A percentile compares a stretch with the other conserved stretches of the same genome.
Evolutionary conservation across 345 rosid genomes (phyloP).

Genomic region (Populus pruinosa): DNA sequence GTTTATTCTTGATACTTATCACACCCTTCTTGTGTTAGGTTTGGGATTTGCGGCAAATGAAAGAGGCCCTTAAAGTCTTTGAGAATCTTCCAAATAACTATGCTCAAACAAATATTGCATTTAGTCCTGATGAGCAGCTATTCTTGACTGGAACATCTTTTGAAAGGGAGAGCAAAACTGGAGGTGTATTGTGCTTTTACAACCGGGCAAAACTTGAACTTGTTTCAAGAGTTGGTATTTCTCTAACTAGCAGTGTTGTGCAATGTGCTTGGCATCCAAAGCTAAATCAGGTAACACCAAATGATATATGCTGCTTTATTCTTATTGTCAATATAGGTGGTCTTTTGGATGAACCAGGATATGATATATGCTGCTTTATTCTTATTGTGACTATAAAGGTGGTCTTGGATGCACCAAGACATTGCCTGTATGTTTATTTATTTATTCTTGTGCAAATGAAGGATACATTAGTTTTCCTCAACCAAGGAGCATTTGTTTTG

Average conservation of each 20-base stretch:
- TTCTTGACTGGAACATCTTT: conserved; percentile 90
- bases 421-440: background rate
- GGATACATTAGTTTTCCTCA: too few species aligned
- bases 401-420: background rate
- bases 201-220: conserved; percentile 83
- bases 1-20: conserved; percentile 12
- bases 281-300: conserved; percentile 74
- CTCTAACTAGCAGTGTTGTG: conserved; percentile 83
- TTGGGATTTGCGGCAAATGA: conserved; percentile 92
- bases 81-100: conserved; percentile 88
- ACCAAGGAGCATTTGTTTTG: too few species aligned
- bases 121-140: conserved; percentile 89
- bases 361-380: conserved; percentile 1
- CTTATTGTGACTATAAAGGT: background rate
- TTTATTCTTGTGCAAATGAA: background rate
- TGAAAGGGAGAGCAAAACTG: conserved; percentile 77
- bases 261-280: conserved; percentile 93
- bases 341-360: background rate
- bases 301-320: conserved; percentile 3
- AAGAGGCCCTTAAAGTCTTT: conserved; percentile 65
- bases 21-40: conserved; percentile 41
- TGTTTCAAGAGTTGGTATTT: conserved; percentile 81
- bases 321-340: background rate
- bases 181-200: conserved; percentile 84
- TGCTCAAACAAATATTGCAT: conserved; percentile 86